These are phyloP conservation scores for Solanum pinnatisectum DNA, from an alignment of 257 asterid species.

Conservation along the genomic window DNA sequence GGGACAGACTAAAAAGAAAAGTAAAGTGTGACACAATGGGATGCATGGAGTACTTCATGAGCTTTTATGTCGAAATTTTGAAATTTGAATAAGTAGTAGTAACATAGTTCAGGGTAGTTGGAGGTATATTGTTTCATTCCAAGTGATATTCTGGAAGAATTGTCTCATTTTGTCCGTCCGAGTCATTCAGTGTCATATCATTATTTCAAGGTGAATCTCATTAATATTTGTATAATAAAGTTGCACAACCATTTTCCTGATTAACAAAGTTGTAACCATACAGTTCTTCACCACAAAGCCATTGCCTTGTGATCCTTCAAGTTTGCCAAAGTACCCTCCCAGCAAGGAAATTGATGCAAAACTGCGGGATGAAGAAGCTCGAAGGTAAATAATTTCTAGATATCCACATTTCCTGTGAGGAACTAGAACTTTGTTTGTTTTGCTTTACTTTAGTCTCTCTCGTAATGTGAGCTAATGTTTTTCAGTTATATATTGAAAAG, in stretches of 20 bases:
- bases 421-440: neutral
- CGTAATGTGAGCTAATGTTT: neutral
- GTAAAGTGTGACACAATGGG: neutral
- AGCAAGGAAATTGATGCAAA: conserved; percentile 99
- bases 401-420: neutral
- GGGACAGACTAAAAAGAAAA: neutral
- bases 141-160: neutral
- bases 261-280: neutral
- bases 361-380: conserved; percentile 74
- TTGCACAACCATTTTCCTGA: neutral
- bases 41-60: neutral
- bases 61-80: neutral
- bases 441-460: neutral
- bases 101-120: neutral
- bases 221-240: neutral
- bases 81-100: neutral
- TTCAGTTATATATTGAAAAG: neutral
- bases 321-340: conserved; percentile 85
- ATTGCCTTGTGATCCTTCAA: conserved; percentile 71
- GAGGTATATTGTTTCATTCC: neutral
- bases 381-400: conserved; percentile 36
- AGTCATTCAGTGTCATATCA: neutral
- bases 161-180: neutral
- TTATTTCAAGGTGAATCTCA: neutral
- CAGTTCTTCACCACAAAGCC: conserved; percentile 77